A percentile compares a stretch with the other conserved stretches of the same genome.
Conservation (phyloP, 805 yeast genomes). For the Saccharomycopsis guyanensis region DNA sequence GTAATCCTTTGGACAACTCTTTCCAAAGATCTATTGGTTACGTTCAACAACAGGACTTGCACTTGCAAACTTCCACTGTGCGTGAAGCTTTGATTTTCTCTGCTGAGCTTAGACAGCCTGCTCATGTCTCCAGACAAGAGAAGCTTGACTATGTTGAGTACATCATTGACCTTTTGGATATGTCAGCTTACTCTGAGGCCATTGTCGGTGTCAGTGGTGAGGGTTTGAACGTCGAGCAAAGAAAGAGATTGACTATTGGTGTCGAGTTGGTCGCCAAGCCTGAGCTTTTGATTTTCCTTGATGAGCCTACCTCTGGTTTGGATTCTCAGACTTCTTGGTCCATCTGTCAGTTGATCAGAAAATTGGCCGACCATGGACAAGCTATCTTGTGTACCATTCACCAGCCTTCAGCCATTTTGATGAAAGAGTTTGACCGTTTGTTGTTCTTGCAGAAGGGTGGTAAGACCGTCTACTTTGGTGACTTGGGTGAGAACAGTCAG, state of each 20-base stretch:
- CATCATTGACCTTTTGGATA: conserved; percentile 53
- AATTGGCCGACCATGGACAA: conserved; percentile 52
- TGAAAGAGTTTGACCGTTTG: conserved; percentile 72
- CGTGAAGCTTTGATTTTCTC: conserved; percentile 64
- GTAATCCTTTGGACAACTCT: conserved; percentile 42
- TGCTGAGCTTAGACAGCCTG: conserved; percentile 62
- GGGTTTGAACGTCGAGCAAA: conserved; percentile 57
- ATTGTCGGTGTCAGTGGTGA: conserved; percentile 69
- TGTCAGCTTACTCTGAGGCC: conserved; percentile 61
- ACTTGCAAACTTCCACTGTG: conserved; percentile 56
- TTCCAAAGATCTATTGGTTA: conserved; percentile 60
- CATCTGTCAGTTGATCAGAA: conserved; percentile 52
- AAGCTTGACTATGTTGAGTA: conserved; percentile 61
- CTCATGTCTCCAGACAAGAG: conserved; percentile 40
- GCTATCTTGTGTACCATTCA: conserved; percentile 71
- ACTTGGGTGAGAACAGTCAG: conserved; percentile 51
- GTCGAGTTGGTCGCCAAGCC: conserved; percentile 65
- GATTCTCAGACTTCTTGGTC: conserved; percentile 68
- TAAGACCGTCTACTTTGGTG: conserved; percentile 69
- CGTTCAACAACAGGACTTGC: conserved; percentile 73
- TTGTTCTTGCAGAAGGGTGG: conserved; percentile 67
- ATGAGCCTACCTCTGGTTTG: conserved; percentile 64
- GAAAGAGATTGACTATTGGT: conserved; percentile 57
- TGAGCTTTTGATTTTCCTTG: conserved; percentile 48
- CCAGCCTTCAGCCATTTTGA: conserved; percentile 76